Base-by-base conservation (phyloP, 164 flowering plant genomes). In the Sextonia rubra region DNA sequence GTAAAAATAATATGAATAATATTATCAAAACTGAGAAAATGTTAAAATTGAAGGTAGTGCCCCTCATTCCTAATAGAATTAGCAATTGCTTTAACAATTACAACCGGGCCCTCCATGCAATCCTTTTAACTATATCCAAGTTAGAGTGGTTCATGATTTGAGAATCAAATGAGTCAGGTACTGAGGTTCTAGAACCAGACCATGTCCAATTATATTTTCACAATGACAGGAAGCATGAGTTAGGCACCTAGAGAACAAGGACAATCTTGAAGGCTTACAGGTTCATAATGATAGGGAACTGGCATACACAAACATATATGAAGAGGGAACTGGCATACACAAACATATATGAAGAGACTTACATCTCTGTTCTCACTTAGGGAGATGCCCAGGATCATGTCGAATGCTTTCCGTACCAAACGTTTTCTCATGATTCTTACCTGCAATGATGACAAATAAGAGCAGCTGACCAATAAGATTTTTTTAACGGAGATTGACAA, bases 341-440 rank as follows among this genome's bases (percentile, higher is more conserved):
- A 24, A 11, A 61, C 26, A 61, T 9, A 23, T 60, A 24, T 3
- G 17, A 60, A 20, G 52, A 17, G 15, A 64, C 81, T 70, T 83
- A 91, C 99, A 32, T 86, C 98, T 87, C 75, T 85, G 66, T 93
- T 87, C 79, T 93, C 97, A 79, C 99, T 95, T 88, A 84, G 47
- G 24, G 99, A 84, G 73, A 95, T 85, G 58, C 99, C 98, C 77
- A 85, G 78, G 74, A 95, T 90, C 98, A 95, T 93, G 77, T 95
- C 99, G 80, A 95, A 95, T 24, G 99, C 89, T 82, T 93, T 95
- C 66, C 97, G 72, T 6, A 95, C 97, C 87, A 95, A 80, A 9
- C 97, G 90, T 75, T 89, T 93, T 86, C 83, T 88, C 98, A 93
- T 95, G 24, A 93, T 91, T 18, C 99, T 89, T 66, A 95, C 98